Evolutionary conservation across 352 stramenopile species (phyloP).

Genomic region (Globisporangium middletonii): DNA sequence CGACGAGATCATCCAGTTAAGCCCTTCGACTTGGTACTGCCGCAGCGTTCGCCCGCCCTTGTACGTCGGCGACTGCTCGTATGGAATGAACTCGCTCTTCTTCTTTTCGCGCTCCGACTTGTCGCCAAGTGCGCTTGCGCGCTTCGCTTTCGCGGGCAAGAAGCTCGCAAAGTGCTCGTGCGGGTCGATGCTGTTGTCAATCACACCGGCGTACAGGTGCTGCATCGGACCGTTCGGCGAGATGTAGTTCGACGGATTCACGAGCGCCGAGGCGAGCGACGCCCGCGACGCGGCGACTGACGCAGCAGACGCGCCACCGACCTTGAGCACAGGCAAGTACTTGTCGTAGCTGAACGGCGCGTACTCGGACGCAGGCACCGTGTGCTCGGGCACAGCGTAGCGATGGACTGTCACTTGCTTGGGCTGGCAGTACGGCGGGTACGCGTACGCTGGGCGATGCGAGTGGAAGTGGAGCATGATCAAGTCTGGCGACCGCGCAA

Average conservation of each 20-base stretch:
- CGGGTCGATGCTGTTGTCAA: slow-evolving; percentile 88
- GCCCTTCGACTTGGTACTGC: slow-evolving; percentile 79
- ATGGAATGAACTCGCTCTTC: slow-evolving; percentile 80
- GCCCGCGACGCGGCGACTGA: slow-evolving; percentile 11
- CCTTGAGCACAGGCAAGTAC: slow-evolving; percentile 55
- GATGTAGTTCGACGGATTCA: slow-evolving; percentile 56
- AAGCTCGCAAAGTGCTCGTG: slow-evolving; percentile 89
- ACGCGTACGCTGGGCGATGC: slow-evolving; percentile 46
- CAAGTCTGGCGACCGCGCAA: slow-evolving; percentile 48
- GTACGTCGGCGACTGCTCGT: slow-evolving; percentile 85
- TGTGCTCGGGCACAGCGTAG: slow-evolving; percentile 29
- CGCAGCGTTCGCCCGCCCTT: slow-evolving; percentile 81
- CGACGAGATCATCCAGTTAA: slow-evolving; percentile 88
- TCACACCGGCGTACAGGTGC: slow-evolving; percentile 78
- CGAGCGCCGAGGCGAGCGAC: slow-evolving; percentile 22
- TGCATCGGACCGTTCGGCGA: slow-evolving; percentile 81
- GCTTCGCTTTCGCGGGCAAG: slow-evolving; percentile 36
- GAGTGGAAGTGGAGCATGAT: slow-evolving; percentile 86
- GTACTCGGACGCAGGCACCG: slow-evolving; percentile 40
- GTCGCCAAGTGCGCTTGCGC: slow-evolving; percentile 11
- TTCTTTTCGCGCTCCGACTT: slow-evolving; percentile 13
- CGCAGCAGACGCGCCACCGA: slow-evolving; percentile 24
- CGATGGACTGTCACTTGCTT: slow-evolving; percentile 44
- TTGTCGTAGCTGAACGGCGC: slow-evolving; percentile 68
- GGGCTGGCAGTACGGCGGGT: slow-evolving; percentile 60